Evolutionary conservation across 805 yeast genomes (phyloP).

Genomic region (Kazachstania africana): DNA sequence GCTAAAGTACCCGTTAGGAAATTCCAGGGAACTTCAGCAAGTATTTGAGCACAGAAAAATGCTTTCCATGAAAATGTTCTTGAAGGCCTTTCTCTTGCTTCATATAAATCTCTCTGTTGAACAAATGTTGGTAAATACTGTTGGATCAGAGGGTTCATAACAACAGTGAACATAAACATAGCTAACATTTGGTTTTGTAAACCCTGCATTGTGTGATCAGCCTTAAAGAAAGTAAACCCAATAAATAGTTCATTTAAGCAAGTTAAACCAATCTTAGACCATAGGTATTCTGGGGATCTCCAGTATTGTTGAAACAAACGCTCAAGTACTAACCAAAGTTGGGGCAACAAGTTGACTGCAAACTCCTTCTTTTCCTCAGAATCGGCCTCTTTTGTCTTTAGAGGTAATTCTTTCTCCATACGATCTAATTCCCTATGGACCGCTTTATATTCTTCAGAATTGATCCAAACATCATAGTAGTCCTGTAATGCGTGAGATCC

Average conservation of each 20-base stretch:
- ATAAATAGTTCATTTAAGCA: slow-evolving; percentile 48
- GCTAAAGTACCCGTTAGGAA: slow-evolving; percentile 48
- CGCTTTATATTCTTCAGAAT: slow-evolving; percentile 48
- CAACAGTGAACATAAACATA: slow-evolving; percentile 52
- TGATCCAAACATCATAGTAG: slow-evolving; percentile 66
- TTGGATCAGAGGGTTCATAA: slow-evolving; percentile 44
- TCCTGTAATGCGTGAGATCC: slow-evolving; percentile 65
- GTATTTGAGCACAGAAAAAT: slow-evolving; percentile 48
- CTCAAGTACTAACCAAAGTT: slow-evolving; percentile 34
- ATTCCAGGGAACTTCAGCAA: slow-evolving; percentile 60
- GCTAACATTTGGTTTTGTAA: slow-evolving; percentile 76
- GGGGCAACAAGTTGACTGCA: slow-evolving; percentile 35
- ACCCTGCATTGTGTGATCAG: slow-evolving; percentile 50
- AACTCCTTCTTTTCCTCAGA: slow-evolving; percentile 29
- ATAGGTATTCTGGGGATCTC: slow-evolving; percentile 53
- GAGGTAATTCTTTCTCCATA: slow-evolving; percentile 49
- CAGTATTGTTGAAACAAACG: slow-evolving; percentile 56
- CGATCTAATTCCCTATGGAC: slow-evolving; percentile 46
- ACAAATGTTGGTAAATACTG: slow-evolving; percentile 59
- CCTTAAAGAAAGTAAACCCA: slow-evolving; percentile 65
- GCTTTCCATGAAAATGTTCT: slow-evolving; percentile 60
- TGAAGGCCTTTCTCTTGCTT: slow-evolving; percentile 64
- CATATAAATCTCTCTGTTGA: slow-evolving; percentile 53
- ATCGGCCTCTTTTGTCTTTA: slow-evolving; percentile 18
- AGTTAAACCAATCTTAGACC: slow-evolving; percentile 47